Conservation (phyloP, 495 filamentous ascomycete genomes). For the Annulohypoxylon bovei region DNA sequence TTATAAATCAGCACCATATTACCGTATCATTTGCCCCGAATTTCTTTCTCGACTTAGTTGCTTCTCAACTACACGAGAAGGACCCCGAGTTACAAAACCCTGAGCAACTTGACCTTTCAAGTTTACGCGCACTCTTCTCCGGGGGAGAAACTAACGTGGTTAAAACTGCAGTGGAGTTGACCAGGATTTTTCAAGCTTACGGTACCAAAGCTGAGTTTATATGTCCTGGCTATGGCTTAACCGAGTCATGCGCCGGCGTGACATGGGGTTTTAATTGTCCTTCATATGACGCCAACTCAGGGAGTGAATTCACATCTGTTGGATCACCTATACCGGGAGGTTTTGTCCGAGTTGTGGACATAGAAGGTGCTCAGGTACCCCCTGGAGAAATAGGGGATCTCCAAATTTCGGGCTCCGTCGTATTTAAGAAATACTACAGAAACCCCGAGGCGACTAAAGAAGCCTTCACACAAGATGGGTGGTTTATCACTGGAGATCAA, state of each 20-base stretch:
- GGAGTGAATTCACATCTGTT: slow-evolving; percentile 2
- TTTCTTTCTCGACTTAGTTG: slow-evolving; percentile 4
- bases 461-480: slow-evolving; percentile 1
- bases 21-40: not conserved
- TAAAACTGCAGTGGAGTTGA: not conserved
- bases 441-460: slow-evolving; percentile 1
- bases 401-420: not conserved
- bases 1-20: not conserved
- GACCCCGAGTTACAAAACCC: slow-evolving; percentile 4
- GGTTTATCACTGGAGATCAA: slow-evolving; percentile 6
- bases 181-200: not conserved
- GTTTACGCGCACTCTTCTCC: not conserved
- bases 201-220: not conserved
- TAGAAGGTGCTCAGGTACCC: not conserved
- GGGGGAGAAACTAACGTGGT: not conserved
- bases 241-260: not conserved
- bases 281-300: not conserved
- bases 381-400: not conserved
- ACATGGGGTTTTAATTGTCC: slow-evolving; percentile 4
- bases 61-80: not conserved
- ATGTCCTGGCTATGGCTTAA: not conserved
- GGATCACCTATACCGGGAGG: not conserved
- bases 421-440: slow-evolving; percentile 6
- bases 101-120: not conserved
- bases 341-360: not conserved